Base-by-base conservation (phyloP, 208 protist genomes). In the Histomonas meleagridis region DNA sequence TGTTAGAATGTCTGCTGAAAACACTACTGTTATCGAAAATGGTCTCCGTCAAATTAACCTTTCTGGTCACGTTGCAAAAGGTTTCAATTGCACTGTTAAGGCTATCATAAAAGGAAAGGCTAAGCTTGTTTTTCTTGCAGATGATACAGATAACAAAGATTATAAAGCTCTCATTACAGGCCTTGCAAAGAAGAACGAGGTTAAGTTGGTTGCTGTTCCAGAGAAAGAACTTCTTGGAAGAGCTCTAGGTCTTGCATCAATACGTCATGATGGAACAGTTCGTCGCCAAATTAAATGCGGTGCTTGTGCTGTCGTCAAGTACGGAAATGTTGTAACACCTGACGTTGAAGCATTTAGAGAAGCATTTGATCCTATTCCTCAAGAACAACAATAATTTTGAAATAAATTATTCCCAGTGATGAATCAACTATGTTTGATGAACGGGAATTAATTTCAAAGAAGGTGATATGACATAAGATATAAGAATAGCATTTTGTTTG, bases 271-370 rank as follows among this genome's bases (percentile, higher is more conserved):
- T 40, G 70, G 70, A 23, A 49, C 70, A 23, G 70, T 79, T 40
- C 70, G 70, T 40, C 70, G 70, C 70, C 70, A 79, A 35, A 79
- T 79, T 14, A 79, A 79, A 32, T 79, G 70, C 40, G 70, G 70
- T 49, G 70, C 70, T 40, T 79, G 70, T 40, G 70, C 70, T 23
- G 49, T 79, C 70, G 23, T 79, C 40, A 49, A 49, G n/a, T 79
- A 79, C 70, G 70, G 70, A 32, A 49, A 46, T 18, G 70, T 79
- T 40, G 40, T 46, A 18, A 79, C 70, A 79, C 40, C n/a, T 4
- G 70, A 79, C 18, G n/a, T 79, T 35, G 40, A 79, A 14, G 70
- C 32, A 28, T 79, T 79, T 40, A 32, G 70, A 9, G 40, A 3
- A n/a, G 70, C 70, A n/a, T 79, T 79, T 18, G 70, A 79, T 49